Evolutionary conservation across 805 yeast genomes (phyloP).

Genomic region (Wickerhamomyces subpelliculosus): DNA sequence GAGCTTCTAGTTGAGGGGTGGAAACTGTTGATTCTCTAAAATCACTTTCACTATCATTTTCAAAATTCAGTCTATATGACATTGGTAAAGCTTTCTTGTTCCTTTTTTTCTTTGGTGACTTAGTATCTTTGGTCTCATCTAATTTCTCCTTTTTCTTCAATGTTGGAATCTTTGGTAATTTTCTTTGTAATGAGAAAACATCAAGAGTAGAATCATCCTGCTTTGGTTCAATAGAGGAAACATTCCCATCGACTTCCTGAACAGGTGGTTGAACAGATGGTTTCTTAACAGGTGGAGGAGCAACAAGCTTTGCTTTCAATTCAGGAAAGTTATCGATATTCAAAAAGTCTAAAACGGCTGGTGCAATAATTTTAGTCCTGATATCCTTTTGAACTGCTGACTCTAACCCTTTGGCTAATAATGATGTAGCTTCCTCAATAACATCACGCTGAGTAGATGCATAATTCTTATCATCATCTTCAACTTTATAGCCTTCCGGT

Average conservation of each 20-base stretch:
- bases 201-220: constrained; percentile 9
- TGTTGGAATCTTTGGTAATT: constrained; percentile 10
- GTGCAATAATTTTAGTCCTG: constrained; percentile 65
- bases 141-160: constrained; percentile 18
- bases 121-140: constrained; percentile 12
- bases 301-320: constrained; percentile 27
- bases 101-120: constrained; percentile 7
- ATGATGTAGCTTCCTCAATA: constrained; percentile 50
- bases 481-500: constrained; percentile 12
- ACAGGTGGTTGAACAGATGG: not conserved
- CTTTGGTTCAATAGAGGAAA: constrained; percentile 13
- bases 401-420: constrained; percentile 58
- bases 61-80: constrained; percentile 13
- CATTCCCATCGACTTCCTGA: constrained; percentile 4
- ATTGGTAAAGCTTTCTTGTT: constrained; percentile 16
- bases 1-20: constrained; percentile 6
- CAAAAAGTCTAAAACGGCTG: constrained; percentile 54
- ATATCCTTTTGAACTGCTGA: constrained; percentile 62
- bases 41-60: constrained; percentile 10
- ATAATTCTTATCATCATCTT: constrained; percentile 9
- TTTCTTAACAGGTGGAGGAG: constrained; percentile 2
- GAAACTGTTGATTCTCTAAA: constrained; percentile 5
- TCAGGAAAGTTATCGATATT: constrained; percentile 54
- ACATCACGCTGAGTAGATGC: constrained; percentile 25
- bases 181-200: constrained; percentile 13